phyloP scores from a whole-genome alignment of 345 rosid species.

The Ricinus communis region DNA sequence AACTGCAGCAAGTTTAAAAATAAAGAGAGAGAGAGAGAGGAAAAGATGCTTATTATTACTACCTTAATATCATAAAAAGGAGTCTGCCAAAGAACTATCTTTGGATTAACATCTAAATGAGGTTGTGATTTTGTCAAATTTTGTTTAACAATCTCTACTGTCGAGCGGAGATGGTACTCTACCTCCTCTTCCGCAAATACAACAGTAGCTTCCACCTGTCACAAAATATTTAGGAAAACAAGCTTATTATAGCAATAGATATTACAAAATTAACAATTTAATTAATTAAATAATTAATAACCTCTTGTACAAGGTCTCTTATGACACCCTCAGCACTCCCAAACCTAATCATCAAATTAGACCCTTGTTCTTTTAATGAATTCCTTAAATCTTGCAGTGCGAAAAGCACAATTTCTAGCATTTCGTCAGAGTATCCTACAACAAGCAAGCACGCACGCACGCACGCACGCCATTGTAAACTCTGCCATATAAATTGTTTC shows the following conservation, averaged over 20 bases:
- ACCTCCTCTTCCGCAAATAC: constrained; percentile 77
- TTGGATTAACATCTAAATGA: constrained; percentile 29
- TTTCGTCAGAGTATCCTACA: constrained; percentile 74
- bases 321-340: constrained; percentile 70
- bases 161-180: constrained; percentile 53
- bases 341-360: constrained; percentile 73
- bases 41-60: neutral
- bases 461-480: too few relatives aligned
- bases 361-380: constrained; percentile 56
- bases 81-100: constrained; percentile 55
- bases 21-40: too few relatives aligned
- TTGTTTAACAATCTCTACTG: constrained; percentile 40
- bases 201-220: constrained; percentile 61
- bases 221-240: too few relatives aligned
- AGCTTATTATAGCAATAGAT: too few relatives aligned
- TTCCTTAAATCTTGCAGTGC: constrained; percentile 65
- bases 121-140: constrained; percentile 29
- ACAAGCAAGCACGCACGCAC: too few relatives aligned
- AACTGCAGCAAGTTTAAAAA: too few relatives aligned
- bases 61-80: constrained; percentile 75
- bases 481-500: neutral
- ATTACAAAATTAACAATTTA: too few relatives aligned
- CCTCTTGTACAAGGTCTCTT: constrained; percentile 60
- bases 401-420: constrained; percentile 60
- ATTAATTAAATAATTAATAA: constrained; percentile 20